Evolutionary conservation across 192 early-diverging fungal genomes (phyloP).

Genomic region (Allomyces macrogynus): DNA sequence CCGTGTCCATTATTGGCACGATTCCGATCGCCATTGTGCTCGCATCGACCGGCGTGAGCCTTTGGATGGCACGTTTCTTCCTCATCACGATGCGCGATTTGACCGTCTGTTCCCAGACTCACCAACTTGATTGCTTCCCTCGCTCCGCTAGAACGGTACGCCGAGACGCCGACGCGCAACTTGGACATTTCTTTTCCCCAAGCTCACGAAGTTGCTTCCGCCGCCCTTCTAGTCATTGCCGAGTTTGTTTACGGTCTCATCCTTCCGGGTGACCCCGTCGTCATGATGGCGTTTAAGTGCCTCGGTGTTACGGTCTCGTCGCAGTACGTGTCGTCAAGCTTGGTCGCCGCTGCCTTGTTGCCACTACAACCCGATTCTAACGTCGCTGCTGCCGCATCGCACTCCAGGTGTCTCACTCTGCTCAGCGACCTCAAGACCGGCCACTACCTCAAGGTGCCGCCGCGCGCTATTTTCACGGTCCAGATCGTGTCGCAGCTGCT

Average conservation of each 20-base stretch:
- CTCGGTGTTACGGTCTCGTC: conserved; percentile 55
- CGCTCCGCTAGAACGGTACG: no score
- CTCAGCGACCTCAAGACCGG: conserved; percentile 55
- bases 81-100: no score
- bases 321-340: conserved; percentile 21
- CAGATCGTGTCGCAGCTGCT: conserved; percentile 19
- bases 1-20: conserved; percentile 37
- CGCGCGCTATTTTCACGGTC: conserved; percentile 32
- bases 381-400: no score
- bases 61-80: no score
- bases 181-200: no score
- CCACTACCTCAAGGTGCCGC: conserved; percentile 54
- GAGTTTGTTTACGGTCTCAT: conserved; percentile 70
- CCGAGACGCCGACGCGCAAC: no score
- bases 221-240: conserved; percentile 29
- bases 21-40: conserved; percentile 66
- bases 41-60: conserved; percentile 7
- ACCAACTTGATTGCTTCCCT: no score
- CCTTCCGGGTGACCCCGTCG: conserved; percentile 57
- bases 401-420: conserved; percentile 26
- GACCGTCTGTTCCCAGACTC: no score
- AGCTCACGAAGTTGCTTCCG: conserved; percentile 4
- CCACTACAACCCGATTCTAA: no score
- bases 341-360: no score
- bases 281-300: conserved; percentile 71